A percentile compares a stretch with the other conserved stretches of the same genome.
phyloP scores from a whole-genome alignment of 2,329 filamentous ascomycete species.

The Colletotrichum abscissum region DNA sequence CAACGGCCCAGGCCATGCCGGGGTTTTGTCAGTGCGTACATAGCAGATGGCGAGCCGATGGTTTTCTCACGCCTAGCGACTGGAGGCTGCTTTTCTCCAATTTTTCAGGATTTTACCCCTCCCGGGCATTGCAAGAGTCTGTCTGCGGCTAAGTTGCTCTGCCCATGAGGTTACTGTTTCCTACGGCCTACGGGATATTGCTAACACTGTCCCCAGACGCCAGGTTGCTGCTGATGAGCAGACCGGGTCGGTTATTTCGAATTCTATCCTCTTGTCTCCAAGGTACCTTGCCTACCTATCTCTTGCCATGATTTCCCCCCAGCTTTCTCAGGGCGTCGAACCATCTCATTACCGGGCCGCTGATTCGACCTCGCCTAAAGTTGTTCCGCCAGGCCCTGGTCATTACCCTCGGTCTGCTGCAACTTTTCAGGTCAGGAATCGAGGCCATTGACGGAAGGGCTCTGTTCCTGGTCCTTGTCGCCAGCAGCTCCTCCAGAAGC shows the following conservation, averaged over 20 bases:
- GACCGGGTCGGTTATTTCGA: not conserved
- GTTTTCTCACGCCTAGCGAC: constrained; percentile 8
- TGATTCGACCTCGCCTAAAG: constrained; percentile 21
- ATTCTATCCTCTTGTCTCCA: constrained; percentile 19
- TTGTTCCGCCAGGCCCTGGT: constrained; percentile 13
- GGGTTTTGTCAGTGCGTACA: constrained; percentile 24
- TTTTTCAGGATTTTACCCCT: constrained; percentile 35
- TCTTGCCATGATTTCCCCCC: not conserved
- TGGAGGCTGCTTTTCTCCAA: constrained; percentile 28
- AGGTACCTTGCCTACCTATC: not conserved
- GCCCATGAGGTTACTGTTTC: not conserved
- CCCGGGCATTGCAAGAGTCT: constrained; percentile 9
- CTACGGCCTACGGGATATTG: not conserved
- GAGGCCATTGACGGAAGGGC: constrained; percentile 21
- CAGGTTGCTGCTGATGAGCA: not conserved
- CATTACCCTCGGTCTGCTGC: constrained; percentile 1
- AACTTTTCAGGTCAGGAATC: constrained; percentile 21
- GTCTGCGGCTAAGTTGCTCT: constrained; percentile 18
- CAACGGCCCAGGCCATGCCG: constrained; percentile 31
- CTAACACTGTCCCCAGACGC: not conserved
- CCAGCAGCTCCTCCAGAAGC: constrained; percentile 26
- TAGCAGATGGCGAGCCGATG: constrained; percentile 5
- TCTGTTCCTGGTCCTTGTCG: constrained; percentile 33
- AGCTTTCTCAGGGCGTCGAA: not conserved
- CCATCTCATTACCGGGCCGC: constrained; percentile 6